phyloP scores from a whole-genome alignment of 2,329 filamentous ascomycete species.

The Monilinia fructigena region DNA sequence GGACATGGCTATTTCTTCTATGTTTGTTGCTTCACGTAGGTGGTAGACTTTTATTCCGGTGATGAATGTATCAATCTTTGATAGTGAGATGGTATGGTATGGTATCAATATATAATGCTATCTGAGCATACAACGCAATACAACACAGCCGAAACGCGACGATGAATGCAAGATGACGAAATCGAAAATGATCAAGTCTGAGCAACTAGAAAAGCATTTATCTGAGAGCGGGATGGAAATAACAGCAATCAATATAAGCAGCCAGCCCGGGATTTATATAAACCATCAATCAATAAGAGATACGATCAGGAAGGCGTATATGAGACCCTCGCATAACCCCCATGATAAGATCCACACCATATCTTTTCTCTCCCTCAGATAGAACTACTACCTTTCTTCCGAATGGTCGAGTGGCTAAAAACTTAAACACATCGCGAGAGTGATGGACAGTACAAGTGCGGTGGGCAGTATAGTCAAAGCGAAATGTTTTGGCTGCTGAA shows the following conservation, averaged over 20 bases:
- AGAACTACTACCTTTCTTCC: conserved; percentile 7
- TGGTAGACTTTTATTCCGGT: not conserved
- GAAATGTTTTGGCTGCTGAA: not conserved
- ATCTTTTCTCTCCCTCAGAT: not conserved
- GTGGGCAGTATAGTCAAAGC: not conserved
- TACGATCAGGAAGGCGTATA: not conserved
- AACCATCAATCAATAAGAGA: not conserved
- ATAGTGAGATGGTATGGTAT: not conserved
- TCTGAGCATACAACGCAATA: not conserved
- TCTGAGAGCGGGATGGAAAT: not conserved
- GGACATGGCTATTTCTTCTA: conserved; percentile 43
- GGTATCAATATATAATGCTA: not conserved
- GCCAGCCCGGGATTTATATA: not conserved
- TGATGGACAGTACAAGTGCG: not conserved
- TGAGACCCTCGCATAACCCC: not conserved
- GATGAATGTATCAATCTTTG: not conserved
- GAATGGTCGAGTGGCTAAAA: not conserved
- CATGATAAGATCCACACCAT: conserved; percentile 2
- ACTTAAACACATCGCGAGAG: not conserved
- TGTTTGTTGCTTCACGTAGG: not conserved
- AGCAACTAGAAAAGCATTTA: not conserved
- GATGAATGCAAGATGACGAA: not conserved
- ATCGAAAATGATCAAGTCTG: not conserved
- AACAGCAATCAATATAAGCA: not conserved
- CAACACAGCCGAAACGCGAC: not conserved